Conservation (phyloP, 1,284 basidiomycete species). For the Abortiporus biennis region DNA sequence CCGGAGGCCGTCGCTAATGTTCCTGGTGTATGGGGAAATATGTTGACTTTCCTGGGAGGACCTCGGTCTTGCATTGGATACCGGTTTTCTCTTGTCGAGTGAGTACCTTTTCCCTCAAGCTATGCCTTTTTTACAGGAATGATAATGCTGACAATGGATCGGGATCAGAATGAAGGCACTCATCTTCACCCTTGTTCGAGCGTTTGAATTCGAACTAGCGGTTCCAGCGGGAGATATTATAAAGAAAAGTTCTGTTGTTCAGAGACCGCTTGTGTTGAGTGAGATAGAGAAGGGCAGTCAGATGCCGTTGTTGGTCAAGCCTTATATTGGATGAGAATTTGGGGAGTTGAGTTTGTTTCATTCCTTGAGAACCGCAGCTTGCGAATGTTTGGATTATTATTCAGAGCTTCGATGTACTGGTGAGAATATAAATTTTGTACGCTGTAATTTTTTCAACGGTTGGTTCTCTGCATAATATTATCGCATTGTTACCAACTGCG, state of each 20-base stretch:
- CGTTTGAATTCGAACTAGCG: slow-evolving; percentile 50
- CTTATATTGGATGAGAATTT: too few relatives aligned
- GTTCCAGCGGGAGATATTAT: slow-evolving; percentile 27
- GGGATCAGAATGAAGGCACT: slow-evolving; percentile 46
- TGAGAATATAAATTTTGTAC: too few relatives aligned
- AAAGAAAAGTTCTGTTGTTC: slow-evolving; percentile 14
- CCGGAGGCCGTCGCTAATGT: slow-evolving; percentile 35
- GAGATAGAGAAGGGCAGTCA: slow-evolving; percentile 13
- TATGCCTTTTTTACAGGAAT: slow-evolving; percentile 29
- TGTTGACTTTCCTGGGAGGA: slow-evolving; percentile 52
- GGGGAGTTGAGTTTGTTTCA: too few relatives aligned
- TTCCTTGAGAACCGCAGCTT: too few relatives aligned
- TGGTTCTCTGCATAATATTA: too few relatives aligned
- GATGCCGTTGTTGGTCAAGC: slow-evolving; percentile 18
- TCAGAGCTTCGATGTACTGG: too few relatives aligned
- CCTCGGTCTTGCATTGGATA: slow-evolving; percentile 55
- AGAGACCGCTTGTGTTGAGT: slow-evolving; percentile 14
- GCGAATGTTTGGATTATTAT: too few relatives aligned
- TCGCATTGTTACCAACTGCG: too few relatives aligned
- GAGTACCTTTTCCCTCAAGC: slow-evolving; percentile 3
- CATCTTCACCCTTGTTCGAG: slow-evolving; percentile 49
- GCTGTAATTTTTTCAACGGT: too few relatives aligned
- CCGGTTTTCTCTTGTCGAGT: slow-evolving; percentile 10
- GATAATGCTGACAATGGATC: slow-evolving; percentile 45
- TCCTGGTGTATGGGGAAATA: slow-evolving; percentile 50